phyloP scores from a whole-genome alignment of 2,329 filamentous ascomycete genomes.

The Sodiomyces alkalinus region DNA sequence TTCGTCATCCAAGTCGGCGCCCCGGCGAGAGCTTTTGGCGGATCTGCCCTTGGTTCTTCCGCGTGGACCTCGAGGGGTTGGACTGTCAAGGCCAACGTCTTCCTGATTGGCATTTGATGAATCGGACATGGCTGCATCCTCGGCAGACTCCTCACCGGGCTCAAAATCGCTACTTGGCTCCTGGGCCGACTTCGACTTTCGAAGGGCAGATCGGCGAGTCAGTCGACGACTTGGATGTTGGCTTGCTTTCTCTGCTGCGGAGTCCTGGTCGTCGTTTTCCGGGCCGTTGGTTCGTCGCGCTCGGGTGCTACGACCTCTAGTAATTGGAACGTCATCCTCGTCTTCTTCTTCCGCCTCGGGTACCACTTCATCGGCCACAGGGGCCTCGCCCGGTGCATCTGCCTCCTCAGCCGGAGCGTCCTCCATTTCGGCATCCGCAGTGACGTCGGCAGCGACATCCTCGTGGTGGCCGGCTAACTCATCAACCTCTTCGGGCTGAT shows the following conservation, averaged over 20 bases:
- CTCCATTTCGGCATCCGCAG: conserved; percentile 13
- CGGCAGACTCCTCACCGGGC: conserved; percentile 42
- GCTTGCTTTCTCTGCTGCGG: conserved; percentile 14
- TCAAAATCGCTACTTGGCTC: conserved; percentile 48
- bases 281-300: conserved; percentile 17
- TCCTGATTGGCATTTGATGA: conserved; percentile 20
- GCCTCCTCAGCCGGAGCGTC: conserved; percentile 14
- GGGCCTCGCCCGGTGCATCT: conserved; percentile 14
- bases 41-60: conserved; percentile 23
- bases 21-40: conserved; percentile 30
- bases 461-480: conserved; percentile 22
- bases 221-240: conserved; percentile 26
- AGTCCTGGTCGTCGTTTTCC: too few relatives aligned
- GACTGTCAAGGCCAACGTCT: conserved; percentile 30
- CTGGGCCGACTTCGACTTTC: conserved; percentile 29
- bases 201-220: conserved; percentile 27
- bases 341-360: conserved; percentile 24
- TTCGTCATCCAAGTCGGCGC: conserved; percentile 37
- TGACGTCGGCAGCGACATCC: conserved; percentile 21
- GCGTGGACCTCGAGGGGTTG: conserved; percentile 32
- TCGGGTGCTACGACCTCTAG: conserved; percentile 25
- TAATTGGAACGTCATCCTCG: conserved; percentile 32
- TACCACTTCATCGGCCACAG: conserved; percentile 15
- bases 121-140: conserved; percentile 29
- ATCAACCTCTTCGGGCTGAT: conserved; percentile 22